Percentiles rank a stretch among this genome's conserved stretches.
phyloP scores from a whole-genome alignment of 2,329 filamentous ascomycete genomes.

The Diaporthe sp. region DNA sequence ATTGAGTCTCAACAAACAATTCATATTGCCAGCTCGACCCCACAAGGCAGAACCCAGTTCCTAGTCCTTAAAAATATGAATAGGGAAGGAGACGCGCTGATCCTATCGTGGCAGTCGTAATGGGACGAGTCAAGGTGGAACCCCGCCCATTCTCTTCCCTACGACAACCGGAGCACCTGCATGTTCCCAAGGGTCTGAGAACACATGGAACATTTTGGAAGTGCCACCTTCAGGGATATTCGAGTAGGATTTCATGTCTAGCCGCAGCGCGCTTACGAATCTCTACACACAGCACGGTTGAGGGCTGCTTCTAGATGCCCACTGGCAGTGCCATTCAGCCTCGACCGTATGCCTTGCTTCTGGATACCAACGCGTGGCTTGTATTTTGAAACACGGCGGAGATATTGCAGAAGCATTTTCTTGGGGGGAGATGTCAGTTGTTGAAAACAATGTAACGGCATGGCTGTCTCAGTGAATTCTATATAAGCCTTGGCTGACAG shows the following conservation, averaged over 20 bases:
- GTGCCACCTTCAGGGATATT: neutral
- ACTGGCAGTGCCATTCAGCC: neutral
- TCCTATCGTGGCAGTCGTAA: slow-evolving; percentile 1
- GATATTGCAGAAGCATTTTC: neutral
- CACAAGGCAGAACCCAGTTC: slow-evolving; percentile 9
- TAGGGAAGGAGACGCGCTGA: slow-evolving; percentile 1
- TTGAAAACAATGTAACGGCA: neutral
- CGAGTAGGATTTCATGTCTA: neutral
- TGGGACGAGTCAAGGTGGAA: slow-evolving; percentile 22
- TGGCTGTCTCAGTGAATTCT: neutral
- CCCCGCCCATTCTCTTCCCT: neutral
- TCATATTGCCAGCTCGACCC: neutral
- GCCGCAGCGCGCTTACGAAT: slow-evolving; percentile 3
- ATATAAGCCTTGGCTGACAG: neutral
- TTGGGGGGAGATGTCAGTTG: rapidly evolving
- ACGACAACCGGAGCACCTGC: neutral
- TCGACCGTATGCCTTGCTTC: neutral
- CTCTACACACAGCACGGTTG: neutral
- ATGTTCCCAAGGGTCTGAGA: slow-evolving; percentile 4
- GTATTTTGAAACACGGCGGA: neutral
- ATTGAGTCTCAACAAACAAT: neutral
- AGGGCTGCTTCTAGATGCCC: neutral
- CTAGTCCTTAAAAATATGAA: neutral
- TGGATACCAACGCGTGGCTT: slow-evolving; percentile 18
- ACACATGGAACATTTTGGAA: neutral